phyloP scores from a whole-genome alignment of 2,329 filamentous ascomycete genomes.

The Cladosporium sp. region DNA sequence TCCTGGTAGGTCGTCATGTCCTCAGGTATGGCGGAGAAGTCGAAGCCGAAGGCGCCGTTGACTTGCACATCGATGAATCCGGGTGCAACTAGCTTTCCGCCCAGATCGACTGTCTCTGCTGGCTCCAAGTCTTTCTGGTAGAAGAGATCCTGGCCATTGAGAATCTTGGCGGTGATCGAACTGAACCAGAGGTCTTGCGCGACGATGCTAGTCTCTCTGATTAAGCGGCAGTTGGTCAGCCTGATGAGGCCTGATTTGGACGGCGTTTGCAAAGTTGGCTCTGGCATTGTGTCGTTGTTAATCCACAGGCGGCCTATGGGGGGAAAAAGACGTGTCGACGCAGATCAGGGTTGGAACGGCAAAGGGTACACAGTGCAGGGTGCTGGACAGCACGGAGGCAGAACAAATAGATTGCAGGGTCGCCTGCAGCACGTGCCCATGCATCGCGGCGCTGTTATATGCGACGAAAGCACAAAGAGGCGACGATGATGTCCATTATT shows the following conservation, averaged over 20 bases:
- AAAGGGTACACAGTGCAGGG: too few species aligned
- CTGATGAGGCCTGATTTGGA: slow-evolving; percentile 59
- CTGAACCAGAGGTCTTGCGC: slow-evolving; percentile 86
- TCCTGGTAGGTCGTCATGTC: slow-evolving; percentile 67
- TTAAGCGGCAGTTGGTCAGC: slow-evolving; percentile 69
- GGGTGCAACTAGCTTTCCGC: slow-evolving; percentile 78
- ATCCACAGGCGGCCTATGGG: not conserved
- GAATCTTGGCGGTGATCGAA: slow-evolving; percentile 75
- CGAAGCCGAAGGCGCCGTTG: slow-evolving; percentile 90
- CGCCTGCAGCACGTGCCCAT: too few species aligned
- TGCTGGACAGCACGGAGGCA: not conserved
- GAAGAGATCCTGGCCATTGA: slow-evolving; percentile 65
- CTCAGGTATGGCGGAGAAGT: slow-evolving; percentile 75
- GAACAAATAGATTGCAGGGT: too few species aligned
- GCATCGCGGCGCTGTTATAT: too few species aligned
- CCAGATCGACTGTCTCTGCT: slow-evolving; percentile 73
- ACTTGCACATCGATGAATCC: slow-evolving; percentile 90
- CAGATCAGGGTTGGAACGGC: not conserved
- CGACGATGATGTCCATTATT: too few species aligned
- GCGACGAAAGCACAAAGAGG: too few species aligned
- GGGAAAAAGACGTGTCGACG: not conserved
- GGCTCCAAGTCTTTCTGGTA: slow-evolving; percentile 69
- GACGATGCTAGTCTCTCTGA: slow-evolving; percentile 67
- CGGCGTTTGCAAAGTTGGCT: slow-evolving; percentile 40
- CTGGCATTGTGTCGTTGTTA: slow-evolving; percentile 37